phyloP scores from a whole-genome alignment of 75 land plant genomes.

The Selaginella moellendorffii region DNA sequence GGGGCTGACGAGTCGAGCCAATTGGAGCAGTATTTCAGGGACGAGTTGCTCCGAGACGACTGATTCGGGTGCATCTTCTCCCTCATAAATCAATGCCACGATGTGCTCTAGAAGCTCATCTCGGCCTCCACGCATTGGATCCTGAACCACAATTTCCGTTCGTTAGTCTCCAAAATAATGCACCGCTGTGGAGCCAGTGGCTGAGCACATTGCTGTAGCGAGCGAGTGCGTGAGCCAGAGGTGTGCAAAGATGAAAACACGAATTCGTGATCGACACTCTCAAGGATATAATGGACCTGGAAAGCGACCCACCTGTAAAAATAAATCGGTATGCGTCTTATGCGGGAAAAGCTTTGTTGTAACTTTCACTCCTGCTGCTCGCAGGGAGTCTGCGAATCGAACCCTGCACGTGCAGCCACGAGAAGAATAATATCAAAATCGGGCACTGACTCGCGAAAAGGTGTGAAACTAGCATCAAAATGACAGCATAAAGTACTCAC shows the following conservation, averaged over 20 bases:
- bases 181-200: too few relatives aligned
- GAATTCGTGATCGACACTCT: too few relatives aligned
- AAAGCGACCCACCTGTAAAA: conserved; percentile 96
- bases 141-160: conserved; percentile 29
- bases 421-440: not conserved
- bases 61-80: conserved; percentile 36
- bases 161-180: conserved; percentile 1
- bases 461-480: not conserved
- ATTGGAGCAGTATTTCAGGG: conserved; percentile 62
- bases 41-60: conserved; percentile 47
- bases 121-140: conserved; percentile 82
- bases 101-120: conserved; percentile 68
- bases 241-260: too few relatives aligned
- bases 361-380: conserved; percentile 38
- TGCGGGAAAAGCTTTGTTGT: conserved; percentile 40
- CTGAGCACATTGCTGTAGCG: too few relatives aligned
- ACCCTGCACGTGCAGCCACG: conserved; percentile 34
- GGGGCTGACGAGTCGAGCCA: conserved; percentile 72
- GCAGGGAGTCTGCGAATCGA: conserved; percentile 59
- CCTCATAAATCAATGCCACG: conserved; percentile 47
- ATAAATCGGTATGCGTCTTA: conserved; percentile 86
- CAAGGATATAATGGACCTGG: too few relatives aligned
- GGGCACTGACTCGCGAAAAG: not conserved
- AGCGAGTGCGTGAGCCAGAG: too few relatives aligned
- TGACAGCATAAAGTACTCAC: conserved; percentile 19